Evolutionary conservation across 345 rosid species (phyloP), one percentile per base, ranked within the genome.

Genomic region (Eucalyptus erythrocorys): DNA sequence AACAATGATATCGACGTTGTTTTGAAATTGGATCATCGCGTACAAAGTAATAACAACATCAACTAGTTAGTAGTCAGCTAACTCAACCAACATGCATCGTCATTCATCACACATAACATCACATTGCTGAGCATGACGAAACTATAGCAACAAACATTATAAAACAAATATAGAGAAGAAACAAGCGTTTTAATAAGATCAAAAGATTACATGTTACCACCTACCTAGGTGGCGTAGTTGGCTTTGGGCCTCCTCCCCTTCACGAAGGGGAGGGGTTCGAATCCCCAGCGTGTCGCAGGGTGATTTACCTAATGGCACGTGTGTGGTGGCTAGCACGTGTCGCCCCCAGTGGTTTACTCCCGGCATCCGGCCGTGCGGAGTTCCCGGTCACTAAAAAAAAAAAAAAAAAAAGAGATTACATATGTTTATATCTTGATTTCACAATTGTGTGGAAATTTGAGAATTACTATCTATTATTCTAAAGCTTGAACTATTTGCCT

Each of bases 401-500:
- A n/a, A n/a, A n/a, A n/a, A n/a, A n/a, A n/a, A n/a, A n/a, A n/a
- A n/a, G n/a, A 55, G 1, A 24, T 55, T 2, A 55, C 61, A 22
- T 55, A 4, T 10, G 50, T 48, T 48, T 48, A 16, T 13, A 48
- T 48, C 48, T 48, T 48, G 50, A 55, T 19, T 8, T 71, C 26
- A 9, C 7, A 10, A 22, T 37, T 19, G 12, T 17, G 6, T 34
- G 43, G 5, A 51, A 51, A 51, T 51, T 51, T 51, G 5, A 0
- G 2, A 51, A 51, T 19, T 5, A 3, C 0, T 51, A 0, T 19
- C 2, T 7, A 51, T 4, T 51, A 51, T 51, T 8, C 0, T 51
- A 51, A 51, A 8, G 10, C 57, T 21, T 8, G 21, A 51, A 51
- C 10, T 51, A 1, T 51, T 51, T 51, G 57, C 10, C 26, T 0